Conservation (phyloP, 768 basidiomycete genomes). For the Podaxis mareebaensis region DNA sequence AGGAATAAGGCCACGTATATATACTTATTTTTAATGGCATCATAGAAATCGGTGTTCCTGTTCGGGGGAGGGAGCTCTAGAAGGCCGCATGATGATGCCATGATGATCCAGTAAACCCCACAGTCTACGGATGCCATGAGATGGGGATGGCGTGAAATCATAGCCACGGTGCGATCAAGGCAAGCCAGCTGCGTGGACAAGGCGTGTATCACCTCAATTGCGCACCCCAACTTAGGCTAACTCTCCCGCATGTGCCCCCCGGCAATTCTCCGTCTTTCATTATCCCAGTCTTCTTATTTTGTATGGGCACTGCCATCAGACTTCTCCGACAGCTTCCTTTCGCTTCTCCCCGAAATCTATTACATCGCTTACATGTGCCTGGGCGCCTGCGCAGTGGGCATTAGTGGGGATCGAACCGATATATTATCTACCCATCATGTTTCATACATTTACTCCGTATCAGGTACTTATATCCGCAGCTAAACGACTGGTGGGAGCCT, state of each 20-base stretch:
- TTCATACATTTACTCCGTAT: background rate
- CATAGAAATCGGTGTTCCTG: background rate
- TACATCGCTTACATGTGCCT: background rate
- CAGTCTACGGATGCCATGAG: background rate
- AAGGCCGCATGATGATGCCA: background rate
- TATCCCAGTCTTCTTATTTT: background rate
- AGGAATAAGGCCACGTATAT: background rate
- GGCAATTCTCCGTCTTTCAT: conserved; percentile 2
- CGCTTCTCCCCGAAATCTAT: background rate
- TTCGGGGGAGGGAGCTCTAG: background rate
- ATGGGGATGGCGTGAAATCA: background rate
- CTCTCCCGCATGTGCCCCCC: background rate
- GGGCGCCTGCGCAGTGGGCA: background rate
- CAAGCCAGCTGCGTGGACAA: conserved; percentile 3
- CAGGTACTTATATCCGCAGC: background rate
- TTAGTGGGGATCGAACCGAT: background rate
- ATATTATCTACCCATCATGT: background rate
- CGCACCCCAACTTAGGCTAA: background rate
- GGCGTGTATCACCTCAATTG: conserved; percentile 5
- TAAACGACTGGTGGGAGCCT: background rate
- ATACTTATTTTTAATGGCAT: background rate
- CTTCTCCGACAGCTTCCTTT: background rate
- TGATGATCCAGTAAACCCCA: background rate
- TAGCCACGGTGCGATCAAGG: background rate
- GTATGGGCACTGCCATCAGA: background rate